A percentile compares a stretch with the other conserved stretches of the same genome.
Conservation (phyloP, 495 filamentous ascomycete species). For the Podospora pseudocomata region DNA sequence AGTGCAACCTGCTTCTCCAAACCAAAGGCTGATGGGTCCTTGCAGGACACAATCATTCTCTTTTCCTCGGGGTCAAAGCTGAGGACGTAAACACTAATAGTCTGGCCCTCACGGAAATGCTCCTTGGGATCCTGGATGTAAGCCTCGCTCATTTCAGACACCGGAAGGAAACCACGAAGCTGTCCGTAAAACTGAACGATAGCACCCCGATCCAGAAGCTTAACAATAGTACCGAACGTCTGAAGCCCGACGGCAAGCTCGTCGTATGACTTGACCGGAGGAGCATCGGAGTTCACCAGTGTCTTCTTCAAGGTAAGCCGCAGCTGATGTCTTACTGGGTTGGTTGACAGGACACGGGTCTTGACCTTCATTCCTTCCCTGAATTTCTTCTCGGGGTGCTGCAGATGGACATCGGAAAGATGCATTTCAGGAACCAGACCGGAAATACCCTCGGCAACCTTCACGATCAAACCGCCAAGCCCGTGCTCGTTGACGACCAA, state of each 20-base stretch:
- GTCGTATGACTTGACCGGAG: conserved; percentile 71
- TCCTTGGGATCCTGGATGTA: conserved; percentile 84
- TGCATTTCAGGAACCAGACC: conserved; percentile 86
- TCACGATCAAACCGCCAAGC: conserved; percentile 74
- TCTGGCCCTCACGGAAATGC: conserved; percentile 87
- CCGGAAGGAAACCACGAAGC: conserved; percentile 79
- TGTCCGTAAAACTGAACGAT: conserved; percentile 89
- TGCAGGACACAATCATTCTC: conserved; percentile 86
- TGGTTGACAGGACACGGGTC: conserved; percentile 75
- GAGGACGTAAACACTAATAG: conserved; percentile 79
- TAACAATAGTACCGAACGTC: conserved; percentile 80
- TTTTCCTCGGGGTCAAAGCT: conserved; percentile 67
- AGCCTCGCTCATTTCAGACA: conserved; percentile 95
- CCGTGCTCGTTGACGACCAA: conserved; percentile 69
- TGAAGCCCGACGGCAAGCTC: conserved; percentile 65
- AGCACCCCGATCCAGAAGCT: conserved; percentile 70
- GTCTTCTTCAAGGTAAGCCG: conserved; percentile 93
- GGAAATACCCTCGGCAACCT: conserved; percentile 77
- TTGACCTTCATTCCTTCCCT: conserved; percentile 80
- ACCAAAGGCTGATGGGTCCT: conserved; percentile 73
- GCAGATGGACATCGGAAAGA: conserved; percentile 78
- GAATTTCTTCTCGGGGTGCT: conserved; percentile 95
- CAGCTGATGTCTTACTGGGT: conserved; percentile 70
- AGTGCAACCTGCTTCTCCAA: conserved; percentile 71
- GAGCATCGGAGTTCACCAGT: conserved; percentile 78